Evolutionary conservation across 257 asterid species (phyloP).

Genomic region (Solanum bukasovii): DNA sequence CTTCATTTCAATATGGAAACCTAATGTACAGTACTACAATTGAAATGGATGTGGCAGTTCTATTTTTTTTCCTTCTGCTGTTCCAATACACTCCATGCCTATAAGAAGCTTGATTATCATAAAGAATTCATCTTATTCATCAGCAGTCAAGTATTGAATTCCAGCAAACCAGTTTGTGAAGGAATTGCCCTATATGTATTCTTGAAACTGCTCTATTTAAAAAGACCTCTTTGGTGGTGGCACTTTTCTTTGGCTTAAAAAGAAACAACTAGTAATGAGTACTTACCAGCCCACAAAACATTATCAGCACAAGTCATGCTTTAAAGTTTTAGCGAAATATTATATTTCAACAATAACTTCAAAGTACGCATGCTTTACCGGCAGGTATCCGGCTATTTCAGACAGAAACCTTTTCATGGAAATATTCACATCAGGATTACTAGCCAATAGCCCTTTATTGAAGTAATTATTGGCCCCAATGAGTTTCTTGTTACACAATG

Average conservation of each 20-base stretch:
- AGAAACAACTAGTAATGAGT: too few relatives aligned
- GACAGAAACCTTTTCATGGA: neutral
- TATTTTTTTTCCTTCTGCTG: neutral
- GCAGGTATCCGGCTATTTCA: too few relatives aligned
- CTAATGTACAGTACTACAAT: neutral
- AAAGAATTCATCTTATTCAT: neutral
- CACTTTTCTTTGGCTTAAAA: too few relatives aligned
- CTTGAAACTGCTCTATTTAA: neutral
- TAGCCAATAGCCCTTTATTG: neutral
- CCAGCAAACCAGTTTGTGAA: neutral
- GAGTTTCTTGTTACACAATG: neutral
- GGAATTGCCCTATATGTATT: neutral
- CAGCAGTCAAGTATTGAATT: neutral
- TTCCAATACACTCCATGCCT: neutral
- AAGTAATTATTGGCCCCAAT: constrained; percentile 1
- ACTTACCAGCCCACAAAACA: too few relatives aligned
- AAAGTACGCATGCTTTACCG: too few relatives aligned
- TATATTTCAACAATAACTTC: too few relatives aligned
- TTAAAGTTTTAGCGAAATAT: too few relatives aligned
- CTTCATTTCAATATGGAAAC: neutral
- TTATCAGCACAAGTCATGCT: too few relatives aligned
- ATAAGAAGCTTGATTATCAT: neutral
- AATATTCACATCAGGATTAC: neutral
- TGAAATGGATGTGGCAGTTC: neutral
- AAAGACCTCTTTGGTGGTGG: too few relatives aligned